Percentiles rank a stretch among this genome's conserved stretches.
These are phyloP conservation scores for Waitea zeae DNA, from an alignment of 1,284 basidiomycete genomes.

Conservation along the genomic window DNA sequence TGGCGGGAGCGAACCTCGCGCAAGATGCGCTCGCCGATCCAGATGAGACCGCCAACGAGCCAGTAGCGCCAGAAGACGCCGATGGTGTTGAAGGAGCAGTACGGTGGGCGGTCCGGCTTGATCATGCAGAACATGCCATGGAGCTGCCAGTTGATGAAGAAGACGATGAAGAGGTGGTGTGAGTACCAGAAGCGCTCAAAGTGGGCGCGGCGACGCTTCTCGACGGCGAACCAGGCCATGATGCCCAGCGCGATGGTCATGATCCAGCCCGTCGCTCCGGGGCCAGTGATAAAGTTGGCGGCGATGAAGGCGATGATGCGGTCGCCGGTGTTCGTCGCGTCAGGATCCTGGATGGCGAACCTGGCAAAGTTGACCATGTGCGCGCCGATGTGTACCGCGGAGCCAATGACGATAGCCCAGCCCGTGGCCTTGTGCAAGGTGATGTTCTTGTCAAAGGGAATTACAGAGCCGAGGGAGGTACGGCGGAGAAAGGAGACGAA, in stretches of 20 bases:
- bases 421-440: slow-evolving; percentile 78
- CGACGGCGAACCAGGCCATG: slow-evolving; percentile 73
- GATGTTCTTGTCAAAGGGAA: slow-evolving; percentile 83
- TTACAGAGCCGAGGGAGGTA: slow-evolving; percentile 66
- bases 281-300: slow-evolving; percentile 75
- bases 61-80: slow-evolving; percentile 93
- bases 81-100: slow-evolving; percentile 68
- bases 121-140: slow-evolving; percentile 95
- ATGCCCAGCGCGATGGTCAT: slow-evolving; percentile 57
- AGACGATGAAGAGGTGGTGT: slow-evolving; percentile 77
- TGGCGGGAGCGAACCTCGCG: slow-evolving; percentile 80
- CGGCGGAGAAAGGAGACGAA: slow-evolving; percentile 74
- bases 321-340: slow-evolving; percentile 31
- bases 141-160: slow-evolving; percentile 83
- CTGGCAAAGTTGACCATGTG: slow-evolving; percentile 71
- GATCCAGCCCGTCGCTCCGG: slow-evolving; percentile 82
- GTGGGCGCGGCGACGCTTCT: slow-evolving; percentile 53
- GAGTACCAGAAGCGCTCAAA: slow-evolving; percentile 86
- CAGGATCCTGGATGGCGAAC: slow-evolving; percentile 40
- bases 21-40: slow-evolving; percentile 70
- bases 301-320: slow-evolving; percentile 49
- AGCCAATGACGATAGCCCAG: slow-evolving; percentile 71
- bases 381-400: slow-evolving; percentile 52
- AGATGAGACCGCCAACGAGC: slow-evolving; percentile 74
- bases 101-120: slow-evolving; percentile 73